Conservation (phyloP, 108 stramenopile genomes). For the Cylindrotheca fusiformis region DNA sequence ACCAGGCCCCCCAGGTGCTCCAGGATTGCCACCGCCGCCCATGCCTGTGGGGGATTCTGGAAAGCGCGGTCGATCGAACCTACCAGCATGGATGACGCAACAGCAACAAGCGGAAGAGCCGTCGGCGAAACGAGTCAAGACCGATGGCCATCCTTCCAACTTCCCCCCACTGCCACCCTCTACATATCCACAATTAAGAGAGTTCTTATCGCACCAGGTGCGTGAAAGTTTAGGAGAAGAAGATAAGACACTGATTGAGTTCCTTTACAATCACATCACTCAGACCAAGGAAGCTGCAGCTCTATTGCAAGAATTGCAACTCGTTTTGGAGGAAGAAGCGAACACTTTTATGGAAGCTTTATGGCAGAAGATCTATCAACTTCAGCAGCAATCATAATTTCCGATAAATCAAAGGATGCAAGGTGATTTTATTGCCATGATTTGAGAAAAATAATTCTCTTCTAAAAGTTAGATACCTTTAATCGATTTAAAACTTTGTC, state of each 20-base stretch:
- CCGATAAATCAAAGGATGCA: no score
- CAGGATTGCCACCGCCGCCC: conserved; percentile 14
- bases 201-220: conserved; percentile 58
- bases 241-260: conserved; percentile 72
- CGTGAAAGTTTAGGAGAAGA: conserved; percentile 73
- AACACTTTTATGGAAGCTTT: conserved; percentile 59
- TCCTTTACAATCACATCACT: conserved; percentile 55
- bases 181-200: conserved; percentile 25
- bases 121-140: conserved; percentile 26
- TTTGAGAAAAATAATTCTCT: no score
- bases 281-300: conserved; percentile 30
- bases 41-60: conserved; percentile 32
- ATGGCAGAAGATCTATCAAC: conserved; percentile 48
- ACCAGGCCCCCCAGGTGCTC: conserved; percentile 11
- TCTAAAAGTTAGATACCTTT: no score
- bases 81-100: conserved; percentile 82
- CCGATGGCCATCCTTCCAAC: conserved; percentile 13
- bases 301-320: conserved; percentile 71
- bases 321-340: conserved; percentile 84
- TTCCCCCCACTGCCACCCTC: conserved; percentile 45
- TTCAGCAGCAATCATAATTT: conserved; percentile 5
- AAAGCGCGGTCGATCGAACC: conserved; percentile 73
- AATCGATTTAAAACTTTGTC: no score
- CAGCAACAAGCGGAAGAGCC: conserved; percentile 22
- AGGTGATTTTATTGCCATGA: no score